These are phyloP conservation scores for Hymenochaete sp. DNA, from an alignment of 1,284 basidiomycete genomes.

Conservation along the genomic window DNA sequence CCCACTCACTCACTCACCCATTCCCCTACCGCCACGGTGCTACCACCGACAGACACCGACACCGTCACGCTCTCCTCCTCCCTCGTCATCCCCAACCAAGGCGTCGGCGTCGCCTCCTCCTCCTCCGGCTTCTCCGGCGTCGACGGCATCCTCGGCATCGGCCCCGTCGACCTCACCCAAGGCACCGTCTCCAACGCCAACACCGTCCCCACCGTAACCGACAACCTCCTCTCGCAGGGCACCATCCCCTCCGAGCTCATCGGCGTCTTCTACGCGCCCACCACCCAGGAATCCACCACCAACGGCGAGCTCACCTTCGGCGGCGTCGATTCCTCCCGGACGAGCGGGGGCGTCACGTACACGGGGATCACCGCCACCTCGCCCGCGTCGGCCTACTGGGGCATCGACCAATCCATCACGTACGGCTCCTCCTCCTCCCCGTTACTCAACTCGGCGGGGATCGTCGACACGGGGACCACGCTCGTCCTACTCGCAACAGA, in stretches of 20 bases:
- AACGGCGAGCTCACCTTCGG: slow-evolving; percentile 24
- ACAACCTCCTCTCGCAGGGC: slow-evolving; percentile 21
- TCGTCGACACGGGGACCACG: slow-evolving; percentile 23
- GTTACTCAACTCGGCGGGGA: slow-evolving; percentile 20
- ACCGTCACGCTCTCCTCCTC: slow-evolving; percentile 17
- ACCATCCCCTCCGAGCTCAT: slow-evolving; percentile 19
- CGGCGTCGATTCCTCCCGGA: slow-evolving; percentile 19
- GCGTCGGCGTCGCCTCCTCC: slow-evolving; percentile 19
- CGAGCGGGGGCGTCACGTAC: slow-evolving; percentile 16
- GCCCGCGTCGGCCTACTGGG: slow-evolving; percentile 28
- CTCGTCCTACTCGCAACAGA: slow-evolving; percentile 19
- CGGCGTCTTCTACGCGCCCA: slow-evolving; percentile 22
- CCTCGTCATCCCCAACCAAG: slow-evolving; percentile 18
- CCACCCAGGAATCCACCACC: slow-evolving; percentile 11
- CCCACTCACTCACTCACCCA: neutral
- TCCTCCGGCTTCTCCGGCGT: slow-evolving; percentile 19
- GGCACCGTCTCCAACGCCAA: slow-evolving; percentile 17
- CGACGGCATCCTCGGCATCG: slow-evolving; percentile 20
- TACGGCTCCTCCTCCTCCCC: slow-evolving; percentile 20
- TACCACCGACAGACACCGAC: slow-evolving; percentile 14
- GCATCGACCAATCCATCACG: slow-evolving; percentile 27
- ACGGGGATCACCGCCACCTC: slow-evolving; percentile 17
- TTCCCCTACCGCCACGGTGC: neutral
- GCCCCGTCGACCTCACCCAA: slow-evolving; percentile 22
- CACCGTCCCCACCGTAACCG: slow-evolving; percentile 23